phyloP scores from a whole-genome alignment of 805 yeast genomes.

The Saccharomycopsis schoenii region DNA sequence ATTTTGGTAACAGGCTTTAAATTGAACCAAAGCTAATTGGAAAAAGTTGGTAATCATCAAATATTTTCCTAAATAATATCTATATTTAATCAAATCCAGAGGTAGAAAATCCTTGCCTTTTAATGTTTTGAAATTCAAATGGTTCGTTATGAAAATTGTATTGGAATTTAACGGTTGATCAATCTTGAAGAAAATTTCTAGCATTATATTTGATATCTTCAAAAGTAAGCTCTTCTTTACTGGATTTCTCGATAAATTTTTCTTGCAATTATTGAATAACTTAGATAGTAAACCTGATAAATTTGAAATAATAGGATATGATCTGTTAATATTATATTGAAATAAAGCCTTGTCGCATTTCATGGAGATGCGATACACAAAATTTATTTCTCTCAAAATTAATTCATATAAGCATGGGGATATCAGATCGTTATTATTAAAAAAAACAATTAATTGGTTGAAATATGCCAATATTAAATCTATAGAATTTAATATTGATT shows the following conservation, averaged over 20 bases:
- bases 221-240: constrained; percentile 7
- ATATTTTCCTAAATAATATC: constrained; percentile 13
- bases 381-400: constrained; percentile 7
- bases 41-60: constrained; percentile 9
- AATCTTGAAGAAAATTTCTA: constrained; percentile 12
- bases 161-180: constrained; percentile 16
- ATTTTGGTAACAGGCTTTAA: constrained; percentile 10
- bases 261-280: constrained; percentile 17
- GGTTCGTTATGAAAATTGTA: constrained; percentile 16
- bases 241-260: constrained; percentile 7
- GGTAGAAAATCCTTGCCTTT: constrained; percentile 6
- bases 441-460: constrained; percentile 14
- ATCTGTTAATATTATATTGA: constrained; percentile 1
- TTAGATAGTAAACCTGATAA: constrained; percentile 11
- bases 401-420: background rate
- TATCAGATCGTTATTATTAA: constrained; percentile 14
- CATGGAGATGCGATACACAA: constrained; percentile 1
- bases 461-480: constrained; percentile 12
- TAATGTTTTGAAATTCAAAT: constrained; percentile 9
- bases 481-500: constrained; percentile 12
- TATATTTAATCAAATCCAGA: constrained; percentile 10
- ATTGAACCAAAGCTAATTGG: constrained; percentile 10
- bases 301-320: constrained; percentile 8
- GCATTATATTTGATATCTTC: constrained; percentile 11
- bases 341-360: constrained; percentile 3